These are phyloP conservation scores for Didymella pomorum DNA, from an alignment of 2,329 filamentous ascomycete genomes.

Conservation along the genomic window DNA sequence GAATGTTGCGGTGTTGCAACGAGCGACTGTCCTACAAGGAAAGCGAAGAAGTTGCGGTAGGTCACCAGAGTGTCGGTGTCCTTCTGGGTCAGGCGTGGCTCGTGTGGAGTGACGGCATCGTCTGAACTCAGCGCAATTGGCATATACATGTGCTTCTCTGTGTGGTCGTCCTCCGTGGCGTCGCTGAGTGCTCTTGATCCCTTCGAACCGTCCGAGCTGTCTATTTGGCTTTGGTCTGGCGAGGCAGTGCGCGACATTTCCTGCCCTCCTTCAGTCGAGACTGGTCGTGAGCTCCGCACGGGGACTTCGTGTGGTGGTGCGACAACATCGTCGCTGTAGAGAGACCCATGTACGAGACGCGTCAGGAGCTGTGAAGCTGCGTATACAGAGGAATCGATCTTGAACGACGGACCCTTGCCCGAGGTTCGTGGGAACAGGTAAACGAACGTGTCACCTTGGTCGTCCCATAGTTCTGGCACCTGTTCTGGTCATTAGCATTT, in stretches of 20 bases:
- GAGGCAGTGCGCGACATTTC: conserved; percentile 46
- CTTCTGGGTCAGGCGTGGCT: conserved; percentile 50
- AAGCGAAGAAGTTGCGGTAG: conserved; percentile 70
- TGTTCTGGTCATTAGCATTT: conserved; percentile 37
- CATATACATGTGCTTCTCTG: conserved; percentile 65
- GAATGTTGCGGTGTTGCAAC: conserved; percentile 65
- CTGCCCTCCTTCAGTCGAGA: conserved; percentile 30
- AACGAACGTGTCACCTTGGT: conserved; percentile 68
- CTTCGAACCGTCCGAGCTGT: conserved; percentile 56
- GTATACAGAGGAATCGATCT: conserved; percentile 66
- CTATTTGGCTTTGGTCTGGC: conserved; percentile 43
- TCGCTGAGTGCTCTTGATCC: conserved; percentile 59
- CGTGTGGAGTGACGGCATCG: conserved; percentile 44
- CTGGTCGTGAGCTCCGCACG: conserved; percentile 31
- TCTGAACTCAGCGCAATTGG: conserved; percentile 65
- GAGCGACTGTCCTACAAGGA: conserved; percentile 68
- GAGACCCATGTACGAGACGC: conserved; percentile 62
- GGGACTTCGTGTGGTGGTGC: conserved; percentile 29
- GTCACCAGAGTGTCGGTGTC: conserved; percentile 66
- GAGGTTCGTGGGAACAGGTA: conserved; percentile 67
- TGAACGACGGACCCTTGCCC: conserved; percentile 66
- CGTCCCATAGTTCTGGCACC: conserved; percentile 69
- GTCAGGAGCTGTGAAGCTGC: conserved; percentile 65
- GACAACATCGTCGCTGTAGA: conserved; percentile 51
- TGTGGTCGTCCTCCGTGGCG: conserved; percentile 56